phyloP scores from a whole-genome alignment of 2,329 filamentous ascomycete genomes.

The Dichotomopilus funicola region DNA sequence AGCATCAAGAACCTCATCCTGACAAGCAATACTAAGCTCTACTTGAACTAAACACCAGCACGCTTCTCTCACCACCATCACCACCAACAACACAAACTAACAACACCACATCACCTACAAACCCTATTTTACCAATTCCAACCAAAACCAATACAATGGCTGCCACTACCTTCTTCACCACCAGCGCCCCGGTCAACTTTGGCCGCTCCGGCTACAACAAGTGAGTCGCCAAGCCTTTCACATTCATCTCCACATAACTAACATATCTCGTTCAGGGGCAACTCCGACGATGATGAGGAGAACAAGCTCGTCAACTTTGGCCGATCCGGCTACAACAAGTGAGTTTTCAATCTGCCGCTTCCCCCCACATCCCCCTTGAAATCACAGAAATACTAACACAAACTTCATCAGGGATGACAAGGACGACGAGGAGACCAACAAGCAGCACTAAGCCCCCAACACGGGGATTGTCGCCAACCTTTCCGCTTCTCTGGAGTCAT shows the following conservation, averaged over 20 bases:
- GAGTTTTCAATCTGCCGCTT: neutral
- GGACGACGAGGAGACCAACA: constrained; percentile 31
- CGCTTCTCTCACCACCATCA: neutral
- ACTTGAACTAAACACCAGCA: constrained; percentile 4
- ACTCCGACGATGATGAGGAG: constrained; percentile 27
- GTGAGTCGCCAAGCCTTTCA: constrained; percentile 9
- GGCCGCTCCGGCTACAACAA: constrained; percentile 46
- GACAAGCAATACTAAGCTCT: constrained; percentile 2
- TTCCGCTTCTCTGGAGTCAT: no score
- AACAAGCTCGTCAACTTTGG: constrained; percentile 26
- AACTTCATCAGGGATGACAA: constrained; percentile 29
- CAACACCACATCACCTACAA: neutral
- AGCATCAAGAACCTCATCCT: constrained; percentile 9
- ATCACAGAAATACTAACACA: neutral
- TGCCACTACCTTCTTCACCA: constrained; percentile 22
- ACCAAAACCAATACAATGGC: constrained; percentile 24
- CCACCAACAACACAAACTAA: constrained; percentile 4
- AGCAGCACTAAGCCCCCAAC: constrained; percentile 6
- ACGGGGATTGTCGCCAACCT: no score
- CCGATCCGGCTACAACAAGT: constrained; percentile 41
- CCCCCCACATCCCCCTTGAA: neutral
- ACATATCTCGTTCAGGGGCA: constrained; percentile 17
- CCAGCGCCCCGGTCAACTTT: constrained; percentile 20
- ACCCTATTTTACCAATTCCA: constrained; percentile 5
- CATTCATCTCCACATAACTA: neutral